These are phyloP conservation scores for Ettlia oleoabundans DNA, from an alignment of 139 green algal genomes.

Conservation along the genomic window DNA sequence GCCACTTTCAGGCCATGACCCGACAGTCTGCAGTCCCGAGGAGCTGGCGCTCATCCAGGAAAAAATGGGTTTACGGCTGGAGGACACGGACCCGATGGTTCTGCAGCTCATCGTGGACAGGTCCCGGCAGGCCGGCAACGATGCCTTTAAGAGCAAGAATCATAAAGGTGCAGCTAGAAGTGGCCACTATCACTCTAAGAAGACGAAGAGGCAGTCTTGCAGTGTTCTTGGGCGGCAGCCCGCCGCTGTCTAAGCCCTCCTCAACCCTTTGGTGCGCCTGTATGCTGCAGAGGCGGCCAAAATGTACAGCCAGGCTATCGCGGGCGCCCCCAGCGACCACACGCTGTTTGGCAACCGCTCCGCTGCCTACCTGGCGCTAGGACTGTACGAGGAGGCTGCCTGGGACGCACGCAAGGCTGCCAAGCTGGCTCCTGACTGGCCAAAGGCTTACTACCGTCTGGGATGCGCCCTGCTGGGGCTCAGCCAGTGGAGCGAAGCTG, in stretches of 20 bases:
- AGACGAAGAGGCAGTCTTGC: not conserved
- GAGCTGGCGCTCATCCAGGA: slow-evolving; percentile 2
- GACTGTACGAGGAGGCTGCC: slow-evolving; percentile 41
- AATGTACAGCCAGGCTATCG: slow-evolving; percentile 63
- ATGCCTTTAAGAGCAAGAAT: slow-evolving; percentile 40
- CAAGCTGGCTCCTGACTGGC: slow-evolving; percentile 41
- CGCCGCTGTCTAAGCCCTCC: too few species aligned
- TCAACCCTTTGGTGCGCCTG: too few species aligned
- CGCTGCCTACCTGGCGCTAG: slow-evolving; percentile 49
- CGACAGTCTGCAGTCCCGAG: not conserved
- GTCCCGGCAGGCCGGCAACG: slow-evolving; percentile 46
- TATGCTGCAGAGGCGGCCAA: slow-evolving; percentile 49
- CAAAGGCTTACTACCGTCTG: slow-evolving; percentile 63
- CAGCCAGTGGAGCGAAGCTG: slow-evolving; percentile 31
- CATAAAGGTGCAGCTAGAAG: slow-evolving; percentile 38
- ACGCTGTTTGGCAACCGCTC: slow-evolving; percentile 57
- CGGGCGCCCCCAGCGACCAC: slow-evolving; percentile 34
- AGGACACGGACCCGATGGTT: slow-evolving; percentile 4
- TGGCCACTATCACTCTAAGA: too few species aligned
- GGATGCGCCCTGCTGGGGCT: slow-evolving; percentile 36
- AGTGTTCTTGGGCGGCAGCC: too few species aligned
- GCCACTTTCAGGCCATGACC: not conserved
- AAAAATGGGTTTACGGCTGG: not conserved
- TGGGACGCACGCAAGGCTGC: slow-evolving; percentile 47
- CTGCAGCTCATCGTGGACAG: slow-evolving; percentile 38